Base-by-base conservation (phyloP, 1,284 basidiomycete genomes). In the Xerocomus nothofagi region DNA sequence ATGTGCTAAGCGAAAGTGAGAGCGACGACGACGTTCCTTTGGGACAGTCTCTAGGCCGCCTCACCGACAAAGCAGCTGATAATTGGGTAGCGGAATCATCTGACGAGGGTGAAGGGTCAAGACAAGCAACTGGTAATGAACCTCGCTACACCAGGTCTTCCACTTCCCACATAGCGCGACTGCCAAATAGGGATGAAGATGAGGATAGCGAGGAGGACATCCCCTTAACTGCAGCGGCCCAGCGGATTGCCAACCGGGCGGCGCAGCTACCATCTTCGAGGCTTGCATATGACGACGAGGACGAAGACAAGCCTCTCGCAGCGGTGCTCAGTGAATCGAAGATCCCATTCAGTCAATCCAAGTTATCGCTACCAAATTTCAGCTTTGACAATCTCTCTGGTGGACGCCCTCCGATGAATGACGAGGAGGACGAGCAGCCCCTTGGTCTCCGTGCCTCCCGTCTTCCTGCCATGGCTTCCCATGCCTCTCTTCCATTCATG, bases 231-330 rank as follows among this genome's bases (percentile, higher is more conserved):
- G 78, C 79, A 11, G 79, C 85, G 11, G 73, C 83, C 21, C 39
- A 61, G 27, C 60, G 65, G 30, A 56, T 69, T 46, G 63, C 31
- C 29, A 67, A 54, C 27, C 65, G 64, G 30, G 47, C 54, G 15
- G 56, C 61, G 12, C 65, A 56, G 7, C 44, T 68, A 15, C 47
- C 52, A 34, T 52, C 41, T 27, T 34, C 49, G 17, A 54, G 40
- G 27, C 18, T 56, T 15, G 5, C 42, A 17, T 55, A 56, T 17
- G 68, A 66, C 14, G 67, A 66, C 54, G 70, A 72, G 24, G 80
- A 82, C 57, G 89, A 91, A 59, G 89, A 91, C 56, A 77, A 77
- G 57, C 88, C 88, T 7, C 68, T 91, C 29, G 80, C 84, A 7
- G 73, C 71, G 40, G 66, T 90, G 10, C 63, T 88, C 36, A 72